These are phyloP conservation scores for Nakazawaea holstii DNA, from an alignment of 805 yeast genomes.

Conservation along the genomic window DNA sequence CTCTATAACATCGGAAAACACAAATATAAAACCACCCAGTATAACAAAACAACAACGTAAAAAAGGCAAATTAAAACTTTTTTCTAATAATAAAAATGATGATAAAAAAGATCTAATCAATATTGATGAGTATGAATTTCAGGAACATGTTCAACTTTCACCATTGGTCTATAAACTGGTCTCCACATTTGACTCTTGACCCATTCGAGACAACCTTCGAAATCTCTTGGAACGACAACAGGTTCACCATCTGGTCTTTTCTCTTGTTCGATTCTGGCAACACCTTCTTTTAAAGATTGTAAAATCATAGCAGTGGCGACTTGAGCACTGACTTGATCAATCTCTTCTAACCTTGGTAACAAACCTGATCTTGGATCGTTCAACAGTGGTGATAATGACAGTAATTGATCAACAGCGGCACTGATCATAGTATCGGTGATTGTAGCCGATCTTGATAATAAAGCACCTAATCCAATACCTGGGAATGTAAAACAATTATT, in stretches of 20 bases:
- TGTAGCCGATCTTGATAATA: conserved; percentile 73
- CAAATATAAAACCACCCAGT: background rate
- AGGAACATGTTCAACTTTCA: conserved; percentile 71
- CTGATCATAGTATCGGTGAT: conserved; percentile 90
- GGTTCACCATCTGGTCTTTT: conserved; percentile 57
- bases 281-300: conserved; percentile 83
- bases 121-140: conserved; percentile 63
- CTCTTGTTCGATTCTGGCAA: conserved; percentile 73
- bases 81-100: background rate
- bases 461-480: conserved; percentile 96
- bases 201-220: conserved; percentile 77
- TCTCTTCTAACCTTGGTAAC: conserved; percentile 82
- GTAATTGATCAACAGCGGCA: conserved; percentile 92
- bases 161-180: conserved; percentile 84
- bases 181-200: conserved; percentile 95
- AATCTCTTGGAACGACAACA: conserved; percentile 75
- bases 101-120: background rate
- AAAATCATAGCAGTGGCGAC: conserved; percentile 93
- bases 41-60: background rate
- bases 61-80: too few relatives aligned
- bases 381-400: conserved; percentile 79
- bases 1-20: background rate
- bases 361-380: conserved; percentile 71
- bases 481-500: conserved; percentile 98
- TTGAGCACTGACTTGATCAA: conserved; percentile 81